Conservation (phyloP, 2,329 filamentous ascomycete genomes). For the Apiospora saccharicola region DNA sequence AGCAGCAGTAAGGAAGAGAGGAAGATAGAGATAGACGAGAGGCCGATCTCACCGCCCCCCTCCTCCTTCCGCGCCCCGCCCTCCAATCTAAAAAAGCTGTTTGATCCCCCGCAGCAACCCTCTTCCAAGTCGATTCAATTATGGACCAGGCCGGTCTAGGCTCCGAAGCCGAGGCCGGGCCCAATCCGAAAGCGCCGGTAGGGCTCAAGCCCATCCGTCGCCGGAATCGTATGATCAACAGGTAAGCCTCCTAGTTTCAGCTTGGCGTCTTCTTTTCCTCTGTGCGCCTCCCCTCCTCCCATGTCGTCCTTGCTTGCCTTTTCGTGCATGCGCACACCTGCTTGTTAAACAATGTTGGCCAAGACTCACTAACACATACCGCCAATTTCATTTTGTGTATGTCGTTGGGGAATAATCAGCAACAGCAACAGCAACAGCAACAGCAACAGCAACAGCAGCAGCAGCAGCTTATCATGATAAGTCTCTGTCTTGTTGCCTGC, state of each 20-base stretch:
- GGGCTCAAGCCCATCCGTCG: constrained; percentile 58
- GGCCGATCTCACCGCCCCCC: not conserved
- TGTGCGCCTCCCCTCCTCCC: not conserved
- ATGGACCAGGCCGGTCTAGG: constrained; percentile 36
- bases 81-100: not conserved
- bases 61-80: not conserved
- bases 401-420: not conserved
- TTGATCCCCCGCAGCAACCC: not conserved
- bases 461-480: not conserved
- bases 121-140: not conserved
- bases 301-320: not conserved
- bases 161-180: constrained; percentile 34
- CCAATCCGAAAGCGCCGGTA: constrained; percentile 33
- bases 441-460: not conserved
- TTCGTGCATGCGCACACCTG: too few relatives aligned
- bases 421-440: not conserved
- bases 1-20: not conserved
- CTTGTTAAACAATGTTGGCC: not conserved
- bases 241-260: constrained; percentile 45
- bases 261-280: not conserved
- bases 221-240: constrained; percentile 72
- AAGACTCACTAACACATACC: not conserved
- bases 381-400: constrained; percentile 16
- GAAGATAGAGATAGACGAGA: not conserved
- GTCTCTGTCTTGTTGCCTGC: not conserved